phyloP scores from a whole-genome alignment of 2,329 filamentous ascomycete species.

The Colletotrichum viniferum region DNA sequence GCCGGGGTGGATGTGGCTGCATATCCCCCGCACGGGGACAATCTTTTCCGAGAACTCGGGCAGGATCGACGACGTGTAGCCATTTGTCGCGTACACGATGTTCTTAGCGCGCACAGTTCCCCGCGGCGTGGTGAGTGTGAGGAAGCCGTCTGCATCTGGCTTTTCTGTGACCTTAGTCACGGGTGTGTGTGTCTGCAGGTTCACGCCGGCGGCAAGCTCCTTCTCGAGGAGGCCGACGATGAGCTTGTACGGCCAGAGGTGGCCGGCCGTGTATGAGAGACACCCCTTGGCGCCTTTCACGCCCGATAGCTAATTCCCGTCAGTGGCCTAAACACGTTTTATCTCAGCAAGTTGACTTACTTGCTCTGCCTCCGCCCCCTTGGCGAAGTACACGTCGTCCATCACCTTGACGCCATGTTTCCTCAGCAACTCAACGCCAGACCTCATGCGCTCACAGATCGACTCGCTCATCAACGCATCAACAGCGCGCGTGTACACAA shows the following conservation, averaged over 20 bases:
- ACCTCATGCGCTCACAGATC: conserved; percentile 26
- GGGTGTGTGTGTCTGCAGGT: conserved; percentile 28
- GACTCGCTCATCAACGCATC: conserved; percentile 40
- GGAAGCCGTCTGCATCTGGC: neutral
- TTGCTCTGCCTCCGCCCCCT: conserved; percentile 30
- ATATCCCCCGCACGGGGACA: conserved; percentile 28
- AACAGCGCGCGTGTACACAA: conserved; percentile 41
- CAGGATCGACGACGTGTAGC: conserved; percentile 28
- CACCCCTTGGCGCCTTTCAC: conserved; percentile 43
- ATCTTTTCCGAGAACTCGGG: conserved; percentile 26
- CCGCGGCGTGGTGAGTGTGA: conserved; percentile 22
- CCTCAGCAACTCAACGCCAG: conserved; percentile 33
- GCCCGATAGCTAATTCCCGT: conserved; percentile 38
- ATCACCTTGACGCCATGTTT: conserved; percentile 28
- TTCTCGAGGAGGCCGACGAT: conserved; percentile 27
- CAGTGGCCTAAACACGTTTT: conserved; percentile 21
- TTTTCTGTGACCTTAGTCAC: neutral
- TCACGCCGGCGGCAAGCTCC: conserved; percentile 25
- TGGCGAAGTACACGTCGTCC: conserved; percentile 31
- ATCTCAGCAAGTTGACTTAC: conserved; percentile 27
- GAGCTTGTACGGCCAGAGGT: conserved; percentile 31
- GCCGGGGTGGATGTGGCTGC: conserved; percentile 35
- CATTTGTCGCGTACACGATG: conserved; percentile 32
- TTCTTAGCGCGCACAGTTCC: conserved; percentile 23
- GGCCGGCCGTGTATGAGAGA: conserved; percentile 36